A percentile compares a stretch with the other conserved stretches of the same genome.
These are phyloP conservation scores for Pelargonium australe DNA, from an alignment of 441 rosid genomes.

Conservation along the genomic window DNA sequence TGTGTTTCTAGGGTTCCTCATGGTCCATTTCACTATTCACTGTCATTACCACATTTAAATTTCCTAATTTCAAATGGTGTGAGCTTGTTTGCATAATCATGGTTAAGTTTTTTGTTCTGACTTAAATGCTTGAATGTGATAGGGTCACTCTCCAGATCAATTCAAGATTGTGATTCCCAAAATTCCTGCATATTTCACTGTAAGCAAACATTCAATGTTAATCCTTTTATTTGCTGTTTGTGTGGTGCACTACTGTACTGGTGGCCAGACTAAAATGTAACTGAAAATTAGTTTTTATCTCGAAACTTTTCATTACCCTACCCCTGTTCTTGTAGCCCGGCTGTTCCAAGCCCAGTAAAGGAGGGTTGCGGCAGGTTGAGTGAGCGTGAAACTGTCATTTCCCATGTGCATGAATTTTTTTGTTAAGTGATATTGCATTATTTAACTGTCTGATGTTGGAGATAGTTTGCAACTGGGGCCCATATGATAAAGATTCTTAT, in stretches of 20 bases:
- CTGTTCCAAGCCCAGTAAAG: too few species aligned
- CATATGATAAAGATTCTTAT: background rate
- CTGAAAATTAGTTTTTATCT: too few species aligned
- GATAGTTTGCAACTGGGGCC: background rate
- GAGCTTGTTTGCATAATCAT: constrained; percentile 8
- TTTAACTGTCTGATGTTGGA: too few species aligned
- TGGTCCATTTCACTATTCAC: background rate
- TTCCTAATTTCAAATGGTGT: background rate
- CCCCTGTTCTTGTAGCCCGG: too few species aligned
- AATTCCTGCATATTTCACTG: constrained; percentile 97
- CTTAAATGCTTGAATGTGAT: constrained; percentile 17
- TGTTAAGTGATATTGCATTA: too few species aligned
- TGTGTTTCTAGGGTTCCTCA: background rate
- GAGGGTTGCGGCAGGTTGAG: too few species aligned
- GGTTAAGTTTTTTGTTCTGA: constrained; percentile 9
- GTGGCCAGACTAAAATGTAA: too few species aligned
- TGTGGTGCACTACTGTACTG: background rate
- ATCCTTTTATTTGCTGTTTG: background rate
- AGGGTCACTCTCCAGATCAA: constrained; percentile 81
- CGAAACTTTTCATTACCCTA: too few species aligned
- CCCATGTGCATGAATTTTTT: too few species aligned
- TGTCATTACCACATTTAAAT: background rate
- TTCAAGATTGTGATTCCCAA: constrained; percentile 80
- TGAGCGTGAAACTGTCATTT: too few species aligned
- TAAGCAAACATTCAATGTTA: constrained; percentile 28